These are phyloP conservation scores for Kwoniella dejecticola DNA, from an alignment of 768 basidiomycete genomes.

Conservation along the genomic window DNA sequence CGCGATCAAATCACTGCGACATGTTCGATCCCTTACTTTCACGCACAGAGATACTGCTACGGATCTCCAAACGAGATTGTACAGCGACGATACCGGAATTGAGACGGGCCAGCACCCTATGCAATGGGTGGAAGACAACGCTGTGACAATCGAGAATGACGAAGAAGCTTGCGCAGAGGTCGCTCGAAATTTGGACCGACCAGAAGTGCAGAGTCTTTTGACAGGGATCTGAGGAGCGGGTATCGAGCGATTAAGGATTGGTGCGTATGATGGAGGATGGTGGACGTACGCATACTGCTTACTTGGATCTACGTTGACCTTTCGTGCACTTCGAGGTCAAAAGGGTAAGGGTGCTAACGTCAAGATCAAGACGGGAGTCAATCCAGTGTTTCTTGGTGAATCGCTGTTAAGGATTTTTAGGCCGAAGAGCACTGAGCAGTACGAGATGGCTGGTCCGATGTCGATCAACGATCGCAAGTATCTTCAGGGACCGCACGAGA, in stretches of 20 bases:
- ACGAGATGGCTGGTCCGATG: neutral
- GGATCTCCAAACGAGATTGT: too few relatives aligned
- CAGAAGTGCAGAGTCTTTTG: too few relatives aligned
- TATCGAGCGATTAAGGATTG: neutral
- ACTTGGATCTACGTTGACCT: neutral
- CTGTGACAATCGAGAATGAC: too few relatives aligned
- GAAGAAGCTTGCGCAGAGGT: neutral
- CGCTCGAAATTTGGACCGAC: neutral
- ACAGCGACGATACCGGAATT: too few relatives aligned
- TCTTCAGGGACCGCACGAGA: neutral
- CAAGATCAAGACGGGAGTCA: neutral
- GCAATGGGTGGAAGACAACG: too few relatives aligned
- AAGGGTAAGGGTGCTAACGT: neutral
- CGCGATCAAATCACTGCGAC: neutral
- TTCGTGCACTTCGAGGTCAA: neutral
- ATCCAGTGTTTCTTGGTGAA: neutral
- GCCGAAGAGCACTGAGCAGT: neutral
- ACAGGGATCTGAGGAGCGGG: too few relatives aligned
- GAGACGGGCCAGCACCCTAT: too few relatives aligned
- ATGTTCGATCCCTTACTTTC: too few relatives aligned
- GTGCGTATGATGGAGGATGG: constrained; percentile 1
- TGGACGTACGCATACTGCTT: neutral
- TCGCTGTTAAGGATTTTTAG: neutral
- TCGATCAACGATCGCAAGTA: neutral
- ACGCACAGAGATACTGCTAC: too few relatives aligned